Conservation (phyloP, 164 flowering plant species). For the Santalum album region DNA sequence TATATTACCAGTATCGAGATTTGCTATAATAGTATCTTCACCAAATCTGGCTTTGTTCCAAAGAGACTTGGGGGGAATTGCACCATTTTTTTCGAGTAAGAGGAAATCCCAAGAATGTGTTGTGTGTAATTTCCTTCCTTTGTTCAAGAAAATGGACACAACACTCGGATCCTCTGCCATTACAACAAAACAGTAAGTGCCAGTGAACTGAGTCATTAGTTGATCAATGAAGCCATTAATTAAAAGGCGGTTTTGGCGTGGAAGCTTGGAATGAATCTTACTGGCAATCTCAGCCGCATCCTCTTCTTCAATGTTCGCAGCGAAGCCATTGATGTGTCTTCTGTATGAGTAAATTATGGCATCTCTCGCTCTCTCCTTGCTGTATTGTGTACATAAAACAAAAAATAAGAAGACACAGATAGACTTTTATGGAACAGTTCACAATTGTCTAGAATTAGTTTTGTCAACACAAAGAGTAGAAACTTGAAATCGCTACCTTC, state of each 20-base stretch:
- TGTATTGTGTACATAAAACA: not conserved
- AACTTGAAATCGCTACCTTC: constrained; percentile 25
- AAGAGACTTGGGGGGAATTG: constrained; percentile 8
- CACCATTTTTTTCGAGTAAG: constrained; percentile 28
- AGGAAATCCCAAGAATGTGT: constrained; percentile 56
- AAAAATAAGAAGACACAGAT: too few relatives aligned
- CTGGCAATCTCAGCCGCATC: constrained; percentile 38
- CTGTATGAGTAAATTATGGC: constrained; percentile 40
- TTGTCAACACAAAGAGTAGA: too few relatives aligned
- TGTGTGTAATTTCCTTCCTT: constrained; percentile 30
- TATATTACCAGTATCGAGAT: constrained; percentile 38
- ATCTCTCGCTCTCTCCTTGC: constrained; percentile 37
- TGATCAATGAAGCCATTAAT: too few relatives aligned
- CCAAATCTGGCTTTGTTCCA: constrained; percentile 36
- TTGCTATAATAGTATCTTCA: constrained; percentile 34
- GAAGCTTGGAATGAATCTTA: too few relatives aligned
- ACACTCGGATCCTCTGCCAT: constrained; percentile 40
- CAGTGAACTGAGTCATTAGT: too few relatives aligned
- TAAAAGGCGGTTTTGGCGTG: too few relatives aligned
- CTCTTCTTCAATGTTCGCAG: constrained; percentile 46
- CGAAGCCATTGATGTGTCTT: constrained; percentile 50
- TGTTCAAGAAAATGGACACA: constrained; percentile 35
- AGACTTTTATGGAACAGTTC: too few relatives aligned
- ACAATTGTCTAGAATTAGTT: too few relatives aligned
- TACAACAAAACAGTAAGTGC: too few relatives aligned